Conservation (phyloP, 2,329 filamentous ascomycete species). For the Teratosphaeria nubilosa region DNA sequence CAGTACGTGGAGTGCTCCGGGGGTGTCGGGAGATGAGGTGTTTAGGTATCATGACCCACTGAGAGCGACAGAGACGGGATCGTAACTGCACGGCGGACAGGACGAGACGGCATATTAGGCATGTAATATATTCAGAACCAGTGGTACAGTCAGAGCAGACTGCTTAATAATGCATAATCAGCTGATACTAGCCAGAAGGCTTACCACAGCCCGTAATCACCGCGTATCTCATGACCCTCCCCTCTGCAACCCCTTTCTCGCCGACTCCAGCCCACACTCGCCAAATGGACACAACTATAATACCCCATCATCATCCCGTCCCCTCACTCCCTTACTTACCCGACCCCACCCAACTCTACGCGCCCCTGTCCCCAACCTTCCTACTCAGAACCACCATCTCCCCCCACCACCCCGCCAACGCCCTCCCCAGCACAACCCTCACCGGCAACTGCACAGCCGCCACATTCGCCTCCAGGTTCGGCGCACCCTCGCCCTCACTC, state of each 20-base stretch:
- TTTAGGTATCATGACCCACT: slow-evolving; percentile 48
- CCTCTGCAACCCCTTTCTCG: no score
- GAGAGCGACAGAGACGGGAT: neutral
- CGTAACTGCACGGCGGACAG: neutral
- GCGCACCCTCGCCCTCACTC: neutral
- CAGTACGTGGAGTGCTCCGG: slow-evolving; percentile 47
- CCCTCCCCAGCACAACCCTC: slow-evolving; percentile 6
- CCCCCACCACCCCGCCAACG: slow-evolving; percentile 4
- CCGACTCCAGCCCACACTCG: no score
- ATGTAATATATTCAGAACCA: neutral
- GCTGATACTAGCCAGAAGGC: neutral
- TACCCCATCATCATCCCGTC: neutral
- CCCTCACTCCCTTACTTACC: neutral
- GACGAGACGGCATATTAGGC: neutral
- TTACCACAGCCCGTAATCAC: no score
- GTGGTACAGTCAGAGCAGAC: neutral
- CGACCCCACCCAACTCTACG: neutral
- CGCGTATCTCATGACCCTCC: no score
- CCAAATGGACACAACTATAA: neutral
- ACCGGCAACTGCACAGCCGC: slow-evolving; percentile 12
- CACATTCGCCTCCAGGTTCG: slow-evolving; percentile 12
- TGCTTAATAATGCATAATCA: neutral
- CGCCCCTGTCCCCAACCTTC: slow-evolving; percentile 2
- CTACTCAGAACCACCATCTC: slow-evolving; percentile 13
- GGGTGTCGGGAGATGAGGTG: slow-evolving; percentile 35